Evolutionary conservation across 2,329 filamentous ascomycete genomes (phyloP).

Genomic region (Leptographium radiaticola): DNA sequence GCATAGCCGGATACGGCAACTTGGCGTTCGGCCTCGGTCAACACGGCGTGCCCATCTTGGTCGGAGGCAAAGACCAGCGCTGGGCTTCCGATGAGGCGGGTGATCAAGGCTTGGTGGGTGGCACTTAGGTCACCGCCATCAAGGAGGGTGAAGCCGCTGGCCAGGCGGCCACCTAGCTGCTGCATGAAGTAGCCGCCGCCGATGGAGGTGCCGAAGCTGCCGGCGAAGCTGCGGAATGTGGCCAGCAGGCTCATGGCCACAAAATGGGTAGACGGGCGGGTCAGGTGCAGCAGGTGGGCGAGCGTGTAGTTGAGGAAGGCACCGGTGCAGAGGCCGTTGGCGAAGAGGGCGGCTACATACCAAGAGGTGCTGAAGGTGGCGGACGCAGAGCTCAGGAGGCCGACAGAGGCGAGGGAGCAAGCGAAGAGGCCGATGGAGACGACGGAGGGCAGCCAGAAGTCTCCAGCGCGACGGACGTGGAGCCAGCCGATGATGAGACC

Average conservation of each 20-base stretch:
- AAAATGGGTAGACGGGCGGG: constrained; percentile 52
- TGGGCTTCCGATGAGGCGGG: constrained; percentile 36
- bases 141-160: constrained; percentile 39
- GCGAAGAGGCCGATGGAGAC: constrained; percentile 50
- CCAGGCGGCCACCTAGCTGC: constrained; percentile 40
- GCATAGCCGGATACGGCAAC: constrained; percentile 37
- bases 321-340: constrained; percentile 61
- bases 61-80: constrained; percentile 32
- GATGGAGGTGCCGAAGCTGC: constrained; percentile 67
- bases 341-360: constrained; percentile 49
- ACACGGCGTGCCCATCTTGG: constrained; percentile 3
- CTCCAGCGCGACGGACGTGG: constrained; percentile 59
- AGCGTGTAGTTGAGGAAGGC: constrained; percentile 69
- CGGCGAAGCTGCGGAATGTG: constrained; percentile 72
- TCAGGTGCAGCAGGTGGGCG: constrained; percentile 66
- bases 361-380: constrained; percentile 34
- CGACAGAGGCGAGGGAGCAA: constrained; percentile 31
- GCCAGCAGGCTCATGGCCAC: constrained; percentile 63
- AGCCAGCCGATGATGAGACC: constrained; percentile 61
- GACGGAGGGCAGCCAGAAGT: constrained; percentile 56
- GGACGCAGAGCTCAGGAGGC: constrained; percentile 38
- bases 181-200: constrained; percentile 65
- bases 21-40: constrained; percentile 26
- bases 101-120: constrained; percentile 26
- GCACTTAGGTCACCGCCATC: constrained; percentile 24